phyloP scores from a whole-genome alignment of 768 basidiomycete species.

The Tricholoma sp. region DNA sequence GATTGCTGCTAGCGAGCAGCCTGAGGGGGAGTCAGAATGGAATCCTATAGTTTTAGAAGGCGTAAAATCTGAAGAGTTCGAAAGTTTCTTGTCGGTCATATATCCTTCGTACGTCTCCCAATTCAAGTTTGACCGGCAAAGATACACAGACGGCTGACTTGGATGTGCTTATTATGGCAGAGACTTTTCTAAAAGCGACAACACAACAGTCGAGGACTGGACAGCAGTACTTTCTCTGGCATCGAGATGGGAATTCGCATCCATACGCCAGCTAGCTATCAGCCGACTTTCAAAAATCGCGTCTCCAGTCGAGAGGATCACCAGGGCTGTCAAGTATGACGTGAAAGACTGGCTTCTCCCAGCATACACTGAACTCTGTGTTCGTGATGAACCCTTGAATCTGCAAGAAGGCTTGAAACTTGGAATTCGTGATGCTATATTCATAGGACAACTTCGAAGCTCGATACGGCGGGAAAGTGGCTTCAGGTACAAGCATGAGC shows the following conservation, averaged over 20 bases:
- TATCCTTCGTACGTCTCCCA: background rate
- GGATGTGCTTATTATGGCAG: background rate
- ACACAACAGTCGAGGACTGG: background rate
- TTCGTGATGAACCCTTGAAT: background rate
- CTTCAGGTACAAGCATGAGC: background rate
- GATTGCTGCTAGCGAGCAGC: background rate
- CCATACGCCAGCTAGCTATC: background rate
- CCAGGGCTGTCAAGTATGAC: background rate
- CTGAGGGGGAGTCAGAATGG: background rate
- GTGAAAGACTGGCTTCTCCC: background rate
- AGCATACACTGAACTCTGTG: background rate
- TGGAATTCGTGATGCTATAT: background rate
- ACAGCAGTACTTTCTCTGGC: background rate
- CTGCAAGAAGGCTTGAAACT: background rate
- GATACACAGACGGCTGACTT: background rate
- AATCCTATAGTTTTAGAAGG: background rate
- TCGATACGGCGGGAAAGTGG: background rate
- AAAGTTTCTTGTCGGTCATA: background rate
- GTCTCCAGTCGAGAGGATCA: background rate
- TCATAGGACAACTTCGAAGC: background rate
- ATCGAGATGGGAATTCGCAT: background rate
- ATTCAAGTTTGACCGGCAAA: background rate
- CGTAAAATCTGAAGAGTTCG: background rate
- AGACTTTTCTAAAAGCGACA: background rate
- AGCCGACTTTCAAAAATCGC: background rate